Conservation (phyloP, 768 basidiomycete species). For the Suillus subaureus region DNA sequence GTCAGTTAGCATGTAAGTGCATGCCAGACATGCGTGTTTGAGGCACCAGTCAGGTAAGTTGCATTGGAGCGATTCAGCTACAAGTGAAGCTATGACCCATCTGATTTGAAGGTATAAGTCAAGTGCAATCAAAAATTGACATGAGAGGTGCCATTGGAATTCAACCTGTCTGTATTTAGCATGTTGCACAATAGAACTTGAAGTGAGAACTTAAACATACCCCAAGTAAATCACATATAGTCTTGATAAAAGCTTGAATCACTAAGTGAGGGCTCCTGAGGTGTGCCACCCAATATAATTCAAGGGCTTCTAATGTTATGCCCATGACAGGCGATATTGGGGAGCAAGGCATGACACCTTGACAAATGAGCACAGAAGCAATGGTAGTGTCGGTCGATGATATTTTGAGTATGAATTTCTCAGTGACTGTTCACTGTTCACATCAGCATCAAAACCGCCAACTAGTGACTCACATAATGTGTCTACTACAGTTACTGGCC, state of each 20-base stretch:
- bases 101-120: constrained; percentile 31
- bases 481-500: background rate
- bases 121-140: constrained; percentile 26
- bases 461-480: background rate
- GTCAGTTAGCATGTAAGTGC: constrained; percentile 9
- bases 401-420: background rate
- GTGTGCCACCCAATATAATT: constrained; percentile 14
- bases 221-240: constrained; percentile 19
- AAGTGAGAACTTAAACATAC: background rate
- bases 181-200: background rate
- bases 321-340: constrained; percentile 2
- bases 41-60: constrained; percentile 9
- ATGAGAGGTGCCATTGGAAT: constrained; percentile 10
- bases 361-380: constrained; percentile 10
- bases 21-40: background rate
- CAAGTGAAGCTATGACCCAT: constrained; percentile 11
- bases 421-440: background rate
- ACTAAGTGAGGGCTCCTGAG: constrained; percentile 18
- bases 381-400: background rate
- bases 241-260: constrained; percentile 20
- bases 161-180: background rate
- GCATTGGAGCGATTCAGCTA: constrained; percentile 2
- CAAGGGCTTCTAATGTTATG: constrained; percentile 11
- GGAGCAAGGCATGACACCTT: constrained; percentile 13
- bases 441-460: background rate